A percentile compares a stretch with the other conserved stretches of the same genome.
Evolutionary conservation across 345 rosid species (phyloP).

Genomic region (Firmiana major): DNA sequence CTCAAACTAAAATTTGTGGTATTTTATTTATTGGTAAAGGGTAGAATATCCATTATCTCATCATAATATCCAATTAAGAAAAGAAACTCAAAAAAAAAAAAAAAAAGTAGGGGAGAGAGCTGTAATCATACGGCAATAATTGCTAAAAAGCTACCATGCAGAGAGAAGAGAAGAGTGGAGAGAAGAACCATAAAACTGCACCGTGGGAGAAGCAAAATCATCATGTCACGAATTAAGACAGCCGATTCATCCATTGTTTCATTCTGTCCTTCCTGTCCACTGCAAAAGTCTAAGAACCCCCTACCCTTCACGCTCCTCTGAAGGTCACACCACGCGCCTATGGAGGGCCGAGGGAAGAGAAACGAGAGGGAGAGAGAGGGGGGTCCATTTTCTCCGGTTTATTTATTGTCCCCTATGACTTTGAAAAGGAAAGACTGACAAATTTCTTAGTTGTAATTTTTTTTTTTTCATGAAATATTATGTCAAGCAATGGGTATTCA

Average conservation of each 20-base stretch:
- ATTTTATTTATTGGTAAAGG: not conserved
- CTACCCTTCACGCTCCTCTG: not conserved
- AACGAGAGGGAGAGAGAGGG: not conserved
- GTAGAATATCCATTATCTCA: too few species aligned
- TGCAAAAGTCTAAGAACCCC: not conserved
- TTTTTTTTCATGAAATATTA: not conserved
- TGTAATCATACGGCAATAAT: constrained; percentile 32
- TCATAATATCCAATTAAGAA: not conserved
- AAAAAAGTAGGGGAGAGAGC: not conserved
- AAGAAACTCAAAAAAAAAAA: not conserved
- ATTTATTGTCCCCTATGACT: constrained; percentile 22
- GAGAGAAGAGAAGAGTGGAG: not conserved
- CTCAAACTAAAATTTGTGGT: not conserved
- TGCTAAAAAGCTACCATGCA: constrained; percentile 36
- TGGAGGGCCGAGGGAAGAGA: not conserved
- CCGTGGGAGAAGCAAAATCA: constrained; percentile 17
- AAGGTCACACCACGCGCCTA: not conserved
- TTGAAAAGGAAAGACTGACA: constrained; percentile 23
- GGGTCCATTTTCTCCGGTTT: constrained; percentile 10
- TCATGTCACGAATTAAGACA: not conserved
- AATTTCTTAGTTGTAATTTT: not conserved
- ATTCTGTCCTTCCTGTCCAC: constrained; percentile 4
- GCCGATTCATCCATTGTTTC: constrained; percentile 6
- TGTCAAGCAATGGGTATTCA: constrained; percentile 1
- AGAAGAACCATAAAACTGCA: not conserved